Evolutionary conservation across 805 yeast genomes (phyloP).

Genomic region (Saturnispora galanensis): DNA sequence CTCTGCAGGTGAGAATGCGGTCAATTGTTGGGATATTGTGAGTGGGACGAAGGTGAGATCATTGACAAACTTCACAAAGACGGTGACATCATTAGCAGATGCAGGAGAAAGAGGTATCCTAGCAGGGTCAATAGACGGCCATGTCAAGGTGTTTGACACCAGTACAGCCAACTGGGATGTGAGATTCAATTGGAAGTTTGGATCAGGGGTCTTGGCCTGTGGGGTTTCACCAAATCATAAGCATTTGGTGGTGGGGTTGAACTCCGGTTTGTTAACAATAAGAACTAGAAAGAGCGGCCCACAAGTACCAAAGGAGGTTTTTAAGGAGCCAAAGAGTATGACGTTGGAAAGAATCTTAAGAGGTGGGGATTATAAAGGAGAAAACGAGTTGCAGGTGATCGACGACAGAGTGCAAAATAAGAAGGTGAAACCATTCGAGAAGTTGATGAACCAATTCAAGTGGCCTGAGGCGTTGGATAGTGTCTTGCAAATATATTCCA

Average conservation of each 20-base stretch:
- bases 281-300: conserved; percentile 71
- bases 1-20: conserved; percentile 69
- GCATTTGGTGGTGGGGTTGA: conserved; percentile 87
- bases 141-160: conserved; percentile 87
- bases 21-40: conserved; percentile 87
- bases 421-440: conserved; percentile 74
- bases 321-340: conserved; percentile 39
- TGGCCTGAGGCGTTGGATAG: conserved; percentile 91
- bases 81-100: conserved; percentile 74
- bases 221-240: conserved; percentile 82
- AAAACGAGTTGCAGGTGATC: conserved; percentile 65
- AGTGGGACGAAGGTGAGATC: conserved; percentile 64
- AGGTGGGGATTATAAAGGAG: conserved; percentile 87
- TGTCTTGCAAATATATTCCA: conserved; percentile 55
- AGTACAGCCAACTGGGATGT: conserved; percentile 68
- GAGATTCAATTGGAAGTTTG: conserved; percentile 95
- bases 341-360: conserved; percentile 76
- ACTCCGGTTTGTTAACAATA: conserved; percentile 80
- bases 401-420: conserved; percentile 47
- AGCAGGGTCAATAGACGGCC: conserved; percentile 96
- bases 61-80: conserved; percentile 81
- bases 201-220: conserved; percentile 82
- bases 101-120: conserved; percentile 72
- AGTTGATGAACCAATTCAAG: conserved; percentile 72
- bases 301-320: conserved; percentile 29